phyloP scores from a whole-genome alignment of 768 basidiomycete species.

The Neoboletus magnificus region DNA sequence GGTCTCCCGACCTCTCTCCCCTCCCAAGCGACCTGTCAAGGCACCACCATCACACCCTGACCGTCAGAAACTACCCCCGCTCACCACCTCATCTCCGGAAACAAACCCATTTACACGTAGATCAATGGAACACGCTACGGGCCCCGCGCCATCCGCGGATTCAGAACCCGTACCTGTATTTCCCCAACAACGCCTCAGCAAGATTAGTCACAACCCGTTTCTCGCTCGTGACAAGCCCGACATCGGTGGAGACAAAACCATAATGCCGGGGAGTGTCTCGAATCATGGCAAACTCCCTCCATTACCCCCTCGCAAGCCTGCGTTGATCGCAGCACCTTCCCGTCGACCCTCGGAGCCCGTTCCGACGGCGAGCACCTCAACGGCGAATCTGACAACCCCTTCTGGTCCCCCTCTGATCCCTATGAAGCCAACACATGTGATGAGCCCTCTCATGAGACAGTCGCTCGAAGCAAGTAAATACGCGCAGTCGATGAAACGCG shows the following conservation, averaged over 20 bases:
- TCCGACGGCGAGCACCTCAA: conserved; percentile 1
- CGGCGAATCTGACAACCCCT: background rate
- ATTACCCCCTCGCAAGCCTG: conserved; percentile 37
- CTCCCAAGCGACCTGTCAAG: conserved; percentile 20
- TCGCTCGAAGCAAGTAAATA: conserved; percentile 70
- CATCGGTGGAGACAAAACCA: conserved; percentile 6
- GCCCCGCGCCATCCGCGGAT: background rate
- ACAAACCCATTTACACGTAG: conserved; percentile 29
- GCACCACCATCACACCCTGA: conserved; percentile 30
- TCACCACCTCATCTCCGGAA: conserved; percentile 21
- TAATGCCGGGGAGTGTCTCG: background rate
- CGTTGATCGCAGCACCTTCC: conserved; percentile 9
- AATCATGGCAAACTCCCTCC: conserved; percentile 28
- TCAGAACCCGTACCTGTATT: background rate
- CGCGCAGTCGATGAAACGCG: conserved; percentile 66
- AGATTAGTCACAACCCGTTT: conserved; percentile 32
- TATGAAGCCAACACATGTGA: conserved; percentile 42
- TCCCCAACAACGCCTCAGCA: conserved; percentile 16
- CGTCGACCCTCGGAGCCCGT: conserved; percentile 23
- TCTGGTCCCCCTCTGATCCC: conserved; percentile 22
- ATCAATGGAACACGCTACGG: conserved; percentile 14
- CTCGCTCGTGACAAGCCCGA: conserved; percentile 23
- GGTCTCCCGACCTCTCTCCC: conserved; percentile 14
- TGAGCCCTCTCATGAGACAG: conserved; percentile 68
- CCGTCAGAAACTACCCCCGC: conserved; percentile 22